A percentile compares a stretch with the other conserved stretches of the same genome.
Evolutionary conservation across 1,284 basidiomycete genomes (phyloP).

Genomic region (Melanopsichium pennsylvanicum): DNA sequence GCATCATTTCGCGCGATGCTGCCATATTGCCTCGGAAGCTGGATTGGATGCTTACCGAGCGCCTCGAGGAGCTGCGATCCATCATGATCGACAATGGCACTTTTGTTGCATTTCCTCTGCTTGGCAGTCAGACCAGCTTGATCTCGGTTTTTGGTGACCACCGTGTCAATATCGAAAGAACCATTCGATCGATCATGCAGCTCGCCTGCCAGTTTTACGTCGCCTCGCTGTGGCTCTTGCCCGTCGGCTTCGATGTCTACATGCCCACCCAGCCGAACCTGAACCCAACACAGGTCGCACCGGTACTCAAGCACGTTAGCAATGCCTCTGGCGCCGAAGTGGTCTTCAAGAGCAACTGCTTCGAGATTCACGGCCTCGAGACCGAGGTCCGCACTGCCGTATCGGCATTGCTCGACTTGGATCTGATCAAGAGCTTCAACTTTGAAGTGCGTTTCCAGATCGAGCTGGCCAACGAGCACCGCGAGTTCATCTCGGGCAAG

Average conservation of each 20-base stretch:
- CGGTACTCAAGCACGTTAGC: slow-evolving; percentile 85
- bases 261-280: slow-evolving; percentile 79
- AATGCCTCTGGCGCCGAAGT: slow-evolving; percentile 88
- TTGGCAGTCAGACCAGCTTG: slow-evolving; percentile 87
- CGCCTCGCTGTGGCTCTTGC: slow-evolving; percentile 93
- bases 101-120: slow-evolving; percentile 89
- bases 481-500: slow-evolving; percentile 82
- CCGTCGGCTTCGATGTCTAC: slow-evolving; percentile 89
- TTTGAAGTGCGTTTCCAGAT: slow-evolving; percentile 98
- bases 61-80: slow-evolving; percentile 84
- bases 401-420: slow-evolving; percentile 84
- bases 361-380: slow-evolving; percentile 96
- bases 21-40: slow-evolving; percentile 93
- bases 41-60: slow-evolving; percentile 96
- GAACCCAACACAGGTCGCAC: slow-evolving; percentile 83
- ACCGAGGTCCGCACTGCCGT: slow-evolving; percentile 87
- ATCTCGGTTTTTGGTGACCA: slow-evolving; percentile 95
- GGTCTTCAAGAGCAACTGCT: slow-evolving; percentile 96
- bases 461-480: slow-evolving; percentile 95
- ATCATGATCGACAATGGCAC: slow-evolving; percentile 97
- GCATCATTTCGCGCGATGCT: slow-evolving; percentile 88
- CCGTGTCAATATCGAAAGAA: slow-evolving; percentile 91
- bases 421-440: slow-evolving; percentile 91
- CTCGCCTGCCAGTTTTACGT: slow-evolving; percentile 94
- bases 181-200: slow-evolving; percentile 93